Conservation (phyloP, 345 rosid genomes). For the Aquilaria yunnanensis region DNA sequence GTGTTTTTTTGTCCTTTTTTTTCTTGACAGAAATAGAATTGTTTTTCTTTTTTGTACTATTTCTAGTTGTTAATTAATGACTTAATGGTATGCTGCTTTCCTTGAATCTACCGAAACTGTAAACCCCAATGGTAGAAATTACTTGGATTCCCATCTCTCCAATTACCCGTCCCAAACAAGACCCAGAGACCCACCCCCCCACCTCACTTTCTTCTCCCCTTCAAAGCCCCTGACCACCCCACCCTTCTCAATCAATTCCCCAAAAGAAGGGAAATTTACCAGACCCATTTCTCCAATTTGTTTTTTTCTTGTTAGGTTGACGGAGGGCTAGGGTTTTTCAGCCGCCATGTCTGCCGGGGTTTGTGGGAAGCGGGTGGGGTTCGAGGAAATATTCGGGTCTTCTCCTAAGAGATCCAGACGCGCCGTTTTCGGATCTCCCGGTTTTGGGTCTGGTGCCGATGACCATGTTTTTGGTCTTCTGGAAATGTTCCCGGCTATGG, state of each 20-base stretch:
- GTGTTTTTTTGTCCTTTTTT: no score
- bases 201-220: slow-evolving; percentile 1
- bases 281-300: background rate
- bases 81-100: background rate
- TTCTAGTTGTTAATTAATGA: no score
- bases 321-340: slow-evolving; percentile 17
- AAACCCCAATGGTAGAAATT: slow-evolving; percentile 3
- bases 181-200: background rate
- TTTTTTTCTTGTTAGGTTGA: background rate
- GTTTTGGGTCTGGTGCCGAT: slow-evolving; percentile 35
- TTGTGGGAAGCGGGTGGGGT: slow-evolving; percentile 53
- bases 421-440: slow-evolving; percentile 40
- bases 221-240: background rate
- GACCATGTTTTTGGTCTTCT: slow-evolving; percentile 30
- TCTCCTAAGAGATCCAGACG: slow-evolving; percentile 43
- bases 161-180: background rate
- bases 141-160: background rate
- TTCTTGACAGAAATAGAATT: no score
- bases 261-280: background rate
- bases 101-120: slow-evolving; percentile 6
- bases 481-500: slow-evolving; percentile 41
- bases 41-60: no score
- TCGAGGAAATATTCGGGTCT: slow-evolving; percentile 40
- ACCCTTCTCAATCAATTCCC: background rate
- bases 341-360: slow-evolving; percentile 42